A percentile compares a stretch with the other conserved stretches of the same genome.
Conservation (phyloP, 805 yeast genomes). For the Cyberlindnera japonica region DNA sequence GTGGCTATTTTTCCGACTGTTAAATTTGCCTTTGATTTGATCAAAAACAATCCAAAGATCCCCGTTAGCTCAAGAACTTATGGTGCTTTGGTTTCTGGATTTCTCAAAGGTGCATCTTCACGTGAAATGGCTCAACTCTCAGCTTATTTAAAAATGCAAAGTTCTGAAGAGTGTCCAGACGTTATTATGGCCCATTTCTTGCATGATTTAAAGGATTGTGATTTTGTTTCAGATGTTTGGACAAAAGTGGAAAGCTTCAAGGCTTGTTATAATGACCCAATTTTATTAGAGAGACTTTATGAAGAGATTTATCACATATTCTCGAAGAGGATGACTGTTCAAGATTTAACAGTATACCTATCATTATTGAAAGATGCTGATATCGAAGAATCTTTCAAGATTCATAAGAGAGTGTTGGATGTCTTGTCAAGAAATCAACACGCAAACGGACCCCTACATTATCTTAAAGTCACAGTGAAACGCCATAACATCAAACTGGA, state of each 20-base stretch:
- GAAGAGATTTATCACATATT: constrained; percentile 8
- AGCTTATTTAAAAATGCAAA: constrained; percentile 1
- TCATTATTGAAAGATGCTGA: constrained; percentile 13
- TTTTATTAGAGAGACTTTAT: constrained; percentile 1
- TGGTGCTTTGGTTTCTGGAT: constrained; percentile 13
- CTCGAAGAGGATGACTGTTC: constrained; percentile 9
- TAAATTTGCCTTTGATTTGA: constrained; percentile 21
- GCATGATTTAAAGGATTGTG: constrained; percentile 3
- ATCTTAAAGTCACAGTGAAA: constrained; percentile 4
- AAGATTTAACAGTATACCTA: constrained; percentile 11
- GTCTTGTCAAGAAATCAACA: constrained; percentile 5
- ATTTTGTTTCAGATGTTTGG: constrained; percentile 10
- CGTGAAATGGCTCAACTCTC: constrained; percentile 11
- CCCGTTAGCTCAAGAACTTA: constrained; percentile 19
- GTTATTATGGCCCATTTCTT: constrained; percentile 11
- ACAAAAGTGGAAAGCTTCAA: constrained; percentile 3
- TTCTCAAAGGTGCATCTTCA: constrained; percentile 9
- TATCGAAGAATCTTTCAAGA: not conserved
- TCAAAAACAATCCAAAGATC: constrained; percentile 21
- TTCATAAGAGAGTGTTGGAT: constrained; percentile 7
- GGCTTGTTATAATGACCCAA: not conserved
- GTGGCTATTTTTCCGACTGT: constrained; percentile 19
- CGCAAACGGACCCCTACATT: constrained; percentile 2
- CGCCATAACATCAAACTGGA: not conserved
- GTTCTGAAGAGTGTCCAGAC: constrained; percentile 4